phyloP scores from a whole-genome alignment of 1,284 basidiomycete genomes.

The Cutaneotrichosporon daszewskae region DNA sequence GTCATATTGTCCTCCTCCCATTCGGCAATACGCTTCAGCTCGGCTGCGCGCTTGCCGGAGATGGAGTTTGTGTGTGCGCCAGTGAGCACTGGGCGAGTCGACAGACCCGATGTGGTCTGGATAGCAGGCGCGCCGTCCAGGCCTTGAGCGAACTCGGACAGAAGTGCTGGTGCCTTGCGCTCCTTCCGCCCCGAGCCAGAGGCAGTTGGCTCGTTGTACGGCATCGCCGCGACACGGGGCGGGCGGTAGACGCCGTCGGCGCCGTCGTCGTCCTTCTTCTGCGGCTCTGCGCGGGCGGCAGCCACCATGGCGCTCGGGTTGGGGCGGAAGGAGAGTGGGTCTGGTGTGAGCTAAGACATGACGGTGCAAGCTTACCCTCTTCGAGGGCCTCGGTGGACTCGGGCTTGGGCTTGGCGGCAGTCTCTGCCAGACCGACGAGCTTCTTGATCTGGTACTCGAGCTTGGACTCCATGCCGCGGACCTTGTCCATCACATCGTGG shows the following conservation, averaged over 20 bases:
- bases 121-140: constrained; percentile 56
- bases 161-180: constrained; percentile 65
- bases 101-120: constrained; percentile 74
- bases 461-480: constrained; percentile 63
- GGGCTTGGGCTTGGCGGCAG: constrained; percentile 50
- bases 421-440: constrained; percentile 65
- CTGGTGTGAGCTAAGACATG: constrained; percentile 48
- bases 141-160: constrained; percentile 56
- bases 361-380: constrained; percentile 55
- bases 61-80: constrained; percentile 51
- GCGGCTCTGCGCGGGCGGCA: constrained; percentile 19
- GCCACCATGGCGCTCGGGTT: constrained; percentile 57
- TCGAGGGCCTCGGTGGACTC: constrained; percentile 54
- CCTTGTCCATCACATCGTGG: constrained; percentile 52
- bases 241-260: constrained; percentile 71
- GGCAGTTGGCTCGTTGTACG: constrained; percentile 61
- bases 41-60: constrained; percentile 50
- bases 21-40: constrained; percentile 73
- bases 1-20: constrained; percentile 98
- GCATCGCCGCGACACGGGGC: constrained; percentile 85
- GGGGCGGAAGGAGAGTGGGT: constrained; percentile 83
- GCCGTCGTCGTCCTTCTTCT: constrained; percentile 33
- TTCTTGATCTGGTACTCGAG: constrained; percentile 96
- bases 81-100: constrained; percentile 37
- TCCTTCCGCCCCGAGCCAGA: constrained; percentile 45